These are phyloP conservation scores for Quercus tomentella DNA, from an alignment of 331 rosid genomes.

Conservation along the genomic window DNA sequence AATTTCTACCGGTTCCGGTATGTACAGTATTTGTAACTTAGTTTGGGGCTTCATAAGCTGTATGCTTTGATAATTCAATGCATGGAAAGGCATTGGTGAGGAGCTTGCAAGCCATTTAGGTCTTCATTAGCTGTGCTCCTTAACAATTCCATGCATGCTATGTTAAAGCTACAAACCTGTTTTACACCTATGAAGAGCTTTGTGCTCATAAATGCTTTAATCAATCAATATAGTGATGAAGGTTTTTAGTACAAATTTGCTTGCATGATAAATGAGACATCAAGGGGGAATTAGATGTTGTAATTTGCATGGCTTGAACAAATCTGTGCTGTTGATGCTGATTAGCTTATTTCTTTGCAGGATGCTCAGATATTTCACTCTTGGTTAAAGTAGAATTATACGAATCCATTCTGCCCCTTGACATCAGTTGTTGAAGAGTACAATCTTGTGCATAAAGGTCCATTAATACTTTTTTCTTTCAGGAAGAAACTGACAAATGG, in stretches of 20 bases:
- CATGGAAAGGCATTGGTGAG: not conserved
- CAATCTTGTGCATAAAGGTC: not conserved
- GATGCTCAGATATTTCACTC: slow-evolving; percentile 31
- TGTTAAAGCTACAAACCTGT: not conserved
- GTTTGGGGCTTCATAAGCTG: not conserved
- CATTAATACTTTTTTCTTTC: not conserved
- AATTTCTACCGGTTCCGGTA: too few species aligned
- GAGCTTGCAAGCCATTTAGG: not conserved
- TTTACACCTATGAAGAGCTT: not conserved
- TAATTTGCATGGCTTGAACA: not conserved
- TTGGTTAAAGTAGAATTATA: not conserved
- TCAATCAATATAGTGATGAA: not conserved
- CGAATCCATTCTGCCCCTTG: not conserved
- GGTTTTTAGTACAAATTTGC: not conserved
- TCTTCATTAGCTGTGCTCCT: not conserved
- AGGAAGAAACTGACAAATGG: not conserved
- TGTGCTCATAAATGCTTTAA: not conserved
- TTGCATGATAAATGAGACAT: not conserved
- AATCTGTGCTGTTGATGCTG: slow-evolving; percentile 3
- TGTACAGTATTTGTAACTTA: too few species aligned
- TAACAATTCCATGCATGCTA: not conserved
- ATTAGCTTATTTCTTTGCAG: slow-evolving; percentile 27
- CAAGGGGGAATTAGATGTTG: not conserved
- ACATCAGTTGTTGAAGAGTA: not conserved
- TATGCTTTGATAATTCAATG: not conserved